Conservation (phyloP, 305 asterid species). For the Withania somnifera region DNA sequence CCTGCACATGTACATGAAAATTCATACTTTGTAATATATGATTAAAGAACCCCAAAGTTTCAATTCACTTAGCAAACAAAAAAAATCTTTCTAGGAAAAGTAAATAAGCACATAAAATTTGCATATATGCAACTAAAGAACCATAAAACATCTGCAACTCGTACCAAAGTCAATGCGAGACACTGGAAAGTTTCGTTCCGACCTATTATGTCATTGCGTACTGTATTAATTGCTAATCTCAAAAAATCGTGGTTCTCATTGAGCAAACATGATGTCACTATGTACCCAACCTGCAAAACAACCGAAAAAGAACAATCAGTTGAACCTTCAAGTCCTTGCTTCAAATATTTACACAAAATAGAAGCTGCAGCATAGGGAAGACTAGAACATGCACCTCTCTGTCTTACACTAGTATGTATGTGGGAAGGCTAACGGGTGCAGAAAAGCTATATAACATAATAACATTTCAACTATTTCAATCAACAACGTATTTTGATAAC, state of each 20-base stretch:
- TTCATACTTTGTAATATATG: neutral
- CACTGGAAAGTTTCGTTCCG: slow-evolving; percentile 99
- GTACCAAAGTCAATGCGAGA: slow-evolving; percentile 94
- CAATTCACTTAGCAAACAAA: neutral
- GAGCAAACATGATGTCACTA: slow-evolving; percentile 92
- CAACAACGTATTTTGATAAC: neutral
- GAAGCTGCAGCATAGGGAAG: neutral
- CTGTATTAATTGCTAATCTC: slow-evolving; percentile 94
- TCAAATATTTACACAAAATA: neutral
- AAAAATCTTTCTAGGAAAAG: neutral
- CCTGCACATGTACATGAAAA: slow-evolving; percentile 35
- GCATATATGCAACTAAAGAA: neutral
- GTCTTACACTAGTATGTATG: neutral
- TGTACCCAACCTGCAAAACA: slow-evolving; percentile 85
- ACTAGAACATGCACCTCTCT: neutral
- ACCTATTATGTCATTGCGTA: slow-evolving; percentile 97
- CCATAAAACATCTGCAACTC: neutral
- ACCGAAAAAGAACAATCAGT: slow-evolving; percentile 4
- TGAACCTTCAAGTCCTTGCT: slow-evolving; percentile 2
- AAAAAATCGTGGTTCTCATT: slow-evolving; percentile 96
- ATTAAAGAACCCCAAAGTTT: neutral
- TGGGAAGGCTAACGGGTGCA: neutral
- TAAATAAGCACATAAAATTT: neutral
- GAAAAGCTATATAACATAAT: neutral
- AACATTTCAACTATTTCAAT: neutral